Conservation (phyloP, 2,329 filamentous ascomycete genomes). For the Fusarium goolgardi region DNA sequence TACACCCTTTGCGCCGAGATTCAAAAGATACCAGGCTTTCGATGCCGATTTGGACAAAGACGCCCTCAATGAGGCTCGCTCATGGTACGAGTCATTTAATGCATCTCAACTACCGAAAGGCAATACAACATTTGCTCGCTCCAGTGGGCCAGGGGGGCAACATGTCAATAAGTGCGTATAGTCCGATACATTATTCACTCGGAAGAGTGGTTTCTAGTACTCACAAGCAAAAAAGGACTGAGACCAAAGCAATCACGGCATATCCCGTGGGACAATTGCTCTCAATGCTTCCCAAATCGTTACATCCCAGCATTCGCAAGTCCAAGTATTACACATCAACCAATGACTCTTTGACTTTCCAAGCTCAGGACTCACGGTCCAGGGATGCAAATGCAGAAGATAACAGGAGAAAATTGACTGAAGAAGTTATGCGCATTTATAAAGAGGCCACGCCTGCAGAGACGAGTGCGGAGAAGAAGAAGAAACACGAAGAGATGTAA, state of each 20-base stretch:
- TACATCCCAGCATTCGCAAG: conserved; percentile 60
- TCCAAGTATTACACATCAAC: conserved; percentile 66
- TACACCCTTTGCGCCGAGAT: conserved; percentile 33
- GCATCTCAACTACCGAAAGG: conserved; percentile 61
- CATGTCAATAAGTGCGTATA: conserved; percentile 70
- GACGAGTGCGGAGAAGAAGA: conserved; percentile 59
- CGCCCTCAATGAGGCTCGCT: conserved; percentile 62
- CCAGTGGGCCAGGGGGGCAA: conserved; percentile 70
- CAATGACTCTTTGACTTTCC: conserved; percentile 65
- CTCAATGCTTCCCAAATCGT: conserved; percentile 58
- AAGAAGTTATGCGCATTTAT: conserved; percentile 63
- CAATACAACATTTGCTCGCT: conserved; percentile 66
- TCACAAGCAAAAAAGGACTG: conserved; percentile 62
- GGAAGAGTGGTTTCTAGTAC: conserved; percentile 53
- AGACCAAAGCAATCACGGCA: conserved; percentile 67
- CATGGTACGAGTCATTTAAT: conserved; percentile 62
- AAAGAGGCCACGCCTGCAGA: conserved; percentile 59
- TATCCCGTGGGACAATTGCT: conserved; percentile 63
- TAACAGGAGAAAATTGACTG: conserved; percentile 62
- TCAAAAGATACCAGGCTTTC: conserved; percentile 60
- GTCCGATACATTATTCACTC: conserved; percentile 41
- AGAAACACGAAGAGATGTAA: conserved; percentile 63
- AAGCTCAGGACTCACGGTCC: conserved; percentile 66
- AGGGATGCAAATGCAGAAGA: conserved; percentile 64
- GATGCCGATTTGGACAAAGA: conserved; percentile 63